Evolutionary conservation across 768 basidiomycete species (phyloP), one percentile per base, ranked within the genome.

Genomic region (Pholiota conissans): DNA sequence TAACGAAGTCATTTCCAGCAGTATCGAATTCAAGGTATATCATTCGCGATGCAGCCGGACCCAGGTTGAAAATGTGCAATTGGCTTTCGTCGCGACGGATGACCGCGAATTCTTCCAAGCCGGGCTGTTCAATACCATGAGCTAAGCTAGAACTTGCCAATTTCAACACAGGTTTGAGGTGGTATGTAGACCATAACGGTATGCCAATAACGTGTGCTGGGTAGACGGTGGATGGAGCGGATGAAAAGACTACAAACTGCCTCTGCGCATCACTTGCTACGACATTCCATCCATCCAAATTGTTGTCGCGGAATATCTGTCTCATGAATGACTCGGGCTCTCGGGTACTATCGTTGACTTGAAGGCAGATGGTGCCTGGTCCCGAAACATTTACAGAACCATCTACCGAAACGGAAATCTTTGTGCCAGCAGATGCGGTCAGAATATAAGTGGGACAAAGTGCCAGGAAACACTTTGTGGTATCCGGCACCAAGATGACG

Each of bases 401-500:
- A 9, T 50, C 42, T 16, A 68, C 26, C 24, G 60, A 63, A 47
- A 75, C 40, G 13, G 68, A 67, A 18, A 76, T 51, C 2, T 63
- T 60, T 27, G 65, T 58, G 45, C 58, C 66, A 26, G 66, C 52
- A n/a, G 75, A 69, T 8, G 73, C 66, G 53, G 60, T 64, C 8
- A 78, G 50, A 37, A 72, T 52, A 46, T 73, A 69, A 8, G 69
- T 71, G 1, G 65, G 73, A 3, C 58, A 62, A 11, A 67, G 48
- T 18, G 65, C 58, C 27, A 67, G 49, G 3, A 62, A 55, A n/a
- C 49, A 50, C 18, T 49, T 42, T 14, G 58, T 53, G 11, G 47
- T 47, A 46, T 67, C 64, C 49, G 76, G 71, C 37, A 73, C 63
- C 34, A 79, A 59, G 54, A 78, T 59, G 30, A 75, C 49, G 39